Base-by-base conservation (phyloP, 169 alveolate species). In the Nephromyces sp. region DNA sequence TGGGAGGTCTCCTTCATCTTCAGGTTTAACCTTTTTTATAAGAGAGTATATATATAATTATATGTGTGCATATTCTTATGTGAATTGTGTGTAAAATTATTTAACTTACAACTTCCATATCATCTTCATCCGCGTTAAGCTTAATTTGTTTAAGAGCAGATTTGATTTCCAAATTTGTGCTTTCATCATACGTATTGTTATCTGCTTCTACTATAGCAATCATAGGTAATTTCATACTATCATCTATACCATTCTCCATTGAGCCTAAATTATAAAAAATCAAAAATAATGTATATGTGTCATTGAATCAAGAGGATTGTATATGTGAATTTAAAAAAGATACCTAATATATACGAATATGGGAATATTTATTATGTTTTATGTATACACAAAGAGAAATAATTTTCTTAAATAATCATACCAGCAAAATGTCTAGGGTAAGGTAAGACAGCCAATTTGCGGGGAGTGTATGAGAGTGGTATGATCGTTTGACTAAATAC, bases 391-490 rank as follows among this genome's bases (percentile, higher is more conserved):
- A n/a, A n/a, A n/a, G n/a, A n/a, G n/a, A n/a, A n/a, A n/a, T n/a
- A n/a, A n/a, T n/a, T n/a, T n/a, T n/a, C n/a, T n/a, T n/a, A n/a
- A n/a, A n/a, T n/a, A n/a, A n/a, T 43, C n/a, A 15, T 43, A 43
- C 57, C 25, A 15, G 57, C n/a, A 15, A 15, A 74, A 51, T 2
- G 32, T 6, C 53, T 62, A 29, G 77, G 77, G 69, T 92, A 85
- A 53, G 97, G 94, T 69, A 92, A 77, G 2, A 88, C 84, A 4
- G 88, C 84, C 78, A 95, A 72, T 52, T 89, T 84, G 66, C 98
- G 80, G 0, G 98, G 98, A 0, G 99, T 95, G 81, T 92, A 93
- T 51, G 86, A 87, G 51, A 95, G 87, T 6, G 86, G 94, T 43
- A 94, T 64, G 22, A 80, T 76, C 32, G 78, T 79, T 63, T 93